Base-by-base conservation (phyloP, 768 basidiomycete genomes). In the Russula foetens region DNA sequence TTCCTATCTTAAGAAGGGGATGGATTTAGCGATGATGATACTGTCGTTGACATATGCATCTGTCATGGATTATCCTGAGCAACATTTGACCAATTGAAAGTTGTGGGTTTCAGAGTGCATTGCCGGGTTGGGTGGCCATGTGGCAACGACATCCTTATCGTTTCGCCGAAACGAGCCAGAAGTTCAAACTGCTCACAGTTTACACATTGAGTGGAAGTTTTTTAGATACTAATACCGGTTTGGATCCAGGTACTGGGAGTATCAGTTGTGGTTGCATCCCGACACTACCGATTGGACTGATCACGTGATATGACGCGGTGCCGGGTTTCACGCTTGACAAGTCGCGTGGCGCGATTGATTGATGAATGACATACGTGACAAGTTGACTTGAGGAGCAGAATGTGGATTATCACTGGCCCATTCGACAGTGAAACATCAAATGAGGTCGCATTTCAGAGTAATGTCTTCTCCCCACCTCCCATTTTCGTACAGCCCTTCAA, bases 321-420 rank as follows among this genome's bases (percentile, higher is more conserved):
- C 35, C 35, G 35, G 35, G 11, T 12, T 12, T n/a, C 29, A 12
- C 19, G 14, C 4, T 4, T n/a, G 14, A 1, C 17, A 19, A 19
- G 3, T n/a, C 48, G 17, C 29, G 48, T 5, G 7, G 38, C 31
- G 38, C 38, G 17, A 41, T 19, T 41, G 35, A 12, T 19, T 12
- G 17, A 41, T 19, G 14, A 15, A n/a, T n/a, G n/a, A n/a, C n/a
- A n/a, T n/a, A n/a, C n/a, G n/a, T 15, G 39, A 41, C 15, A 12
- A 19, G 7, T 38, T 38, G 19, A 19, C 39, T 44, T 56, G 17
- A 39, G 39, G 31, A 33, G 15, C 26, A 39, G 21, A 14, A 84
- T 84, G 83, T 84, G 83, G 83, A 60, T 77, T 1, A 28, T 84
- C 11, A 75, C 72, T 7, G 84, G 81, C 0, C 81, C 81, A 1